These are phyloP conservation scores for Scytalidium lignicola DNA, from an alignment of 2,329 filamentous ascomycete genomes.

Conservation along the genomic window DNA sequence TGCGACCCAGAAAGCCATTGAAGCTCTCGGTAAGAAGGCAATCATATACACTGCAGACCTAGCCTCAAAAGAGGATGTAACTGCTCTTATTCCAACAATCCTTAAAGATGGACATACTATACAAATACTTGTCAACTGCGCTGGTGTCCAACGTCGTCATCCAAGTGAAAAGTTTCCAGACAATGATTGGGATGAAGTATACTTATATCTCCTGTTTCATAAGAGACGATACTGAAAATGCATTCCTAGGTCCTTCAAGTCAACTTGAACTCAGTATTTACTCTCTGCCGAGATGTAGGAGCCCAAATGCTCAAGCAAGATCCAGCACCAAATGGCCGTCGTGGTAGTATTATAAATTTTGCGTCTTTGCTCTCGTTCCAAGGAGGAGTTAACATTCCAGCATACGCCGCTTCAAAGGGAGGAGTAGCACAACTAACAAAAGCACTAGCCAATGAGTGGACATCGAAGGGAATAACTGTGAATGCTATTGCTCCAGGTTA, in stretches of 20 bases:
- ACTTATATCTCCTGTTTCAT: background rate
- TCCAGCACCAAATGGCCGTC: slow-evolving; percentile 38
- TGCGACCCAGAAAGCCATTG: slow-evolving; percentile 56
- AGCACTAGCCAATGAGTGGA: slow-evolving; percentile 83
- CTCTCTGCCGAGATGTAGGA: slow-evolving; percentile 70
- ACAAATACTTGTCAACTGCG: slow-evolving; percentile 79
- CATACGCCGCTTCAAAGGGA: slow-evolving; percentile 79
- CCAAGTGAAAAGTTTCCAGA: slow-evolving; percentile 71
- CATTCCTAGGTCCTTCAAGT: slow-evolving; percentile 66
- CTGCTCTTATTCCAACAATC: slow-evolving; percentile 54
- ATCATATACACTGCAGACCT: slow-evolving; percentile 68
- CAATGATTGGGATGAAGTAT: slow-evolving; percentile 66
- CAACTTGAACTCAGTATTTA: slow-evolving; percentile 79
- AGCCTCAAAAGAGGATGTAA: slow-evolving; percentile 52
- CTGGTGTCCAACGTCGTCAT: slow-evolving; percentile 78
- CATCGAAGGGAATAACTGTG: slow-evolving; percentile 70
- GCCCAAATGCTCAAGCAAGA: slow-evolving; percentile 63
- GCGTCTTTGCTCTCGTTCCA: slow-evolving; percentile 77
- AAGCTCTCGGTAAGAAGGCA: slow-evolving; percentile 60
- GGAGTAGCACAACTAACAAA: slow-evolving; percentile 80
- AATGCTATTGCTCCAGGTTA: slow-evolving; percentile 90
- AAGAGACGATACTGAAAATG: background rate
- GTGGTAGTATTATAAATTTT: slow-evolving; percentile 74
- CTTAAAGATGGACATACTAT: slow-evolving; percentile 60
- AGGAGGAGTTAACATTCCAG: slow-evolving; percentile 78